phyloP scores from a whole-genome alignment of 371 early-diverging fungal species.

The Mucor piriformis region DNA sequence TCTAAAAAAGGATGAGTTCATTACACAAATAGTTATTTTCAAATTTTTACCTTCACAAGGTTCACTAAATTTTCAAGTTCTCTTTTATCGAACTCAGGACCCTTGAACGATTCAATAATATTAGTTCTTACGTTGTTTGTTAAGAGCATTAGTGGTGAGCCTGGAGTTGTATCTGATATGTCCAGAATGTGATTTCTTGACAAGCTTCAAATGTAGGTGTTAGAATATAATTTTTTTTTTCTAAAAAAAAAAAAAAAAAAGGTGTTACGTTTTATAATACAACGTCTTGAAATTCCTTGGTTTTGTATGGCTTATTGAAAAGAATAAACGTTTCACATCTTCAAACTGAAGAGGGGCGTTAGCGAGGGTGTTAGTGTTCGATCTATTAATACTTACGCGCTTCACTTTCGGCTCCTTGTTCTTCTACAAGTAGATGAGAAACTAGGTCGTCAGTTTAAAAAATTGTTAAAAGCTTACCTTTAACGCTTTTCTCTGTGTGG shows the following conservation, averaged over 20 bases:
- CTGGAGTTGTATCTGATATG: conserved; percentile 19
- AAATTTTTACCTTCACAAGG: conserved; percentile 14
- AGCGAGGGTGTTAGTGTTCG: conserved; percentile 19
- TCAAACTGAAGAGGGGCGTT: conserved; percentile 18
- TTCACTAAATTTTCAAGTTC: conserved; percentile 11
- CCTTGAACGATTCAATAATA: conserved; percentile 12
- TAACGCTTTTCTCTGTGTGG: conserved; percentile 11
- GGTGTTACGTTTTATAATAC: conserved; percentile 19
- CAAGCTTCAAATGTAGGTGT: conserved; percentile 19
- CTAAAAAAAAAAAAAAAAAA: conserved; percentile 3
- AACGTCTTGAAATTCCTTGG: conserved; percentile 5
- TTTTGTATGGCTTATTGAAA: conserved; percentile 14
- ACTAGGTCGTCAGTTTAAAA: conserved; percentile 19
- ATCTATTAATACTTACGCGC: conserved; percentile 14
- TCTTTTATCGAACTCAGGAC: conserved; percentile 20
- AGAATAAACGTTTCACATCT: conserved; percentile 9
- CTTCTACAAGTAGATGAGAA: conserved; percentile 15
- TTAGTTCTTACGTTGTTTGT: conserved; percentile 11
- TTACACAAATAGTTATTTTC: conserved; percentile 18
- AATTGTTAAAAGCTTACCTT: conserved; percentile 19
- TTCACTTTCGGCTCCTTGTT: conserved; percentile 10
- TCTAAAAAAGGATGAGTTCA: conserved; percentile 22
- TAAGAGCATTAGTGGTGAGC: conserved; percentile 15
- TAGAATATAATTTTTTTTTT: conserved; percentile 19
- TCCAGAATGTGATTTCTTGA: conserved; percentile 20